Evolutionary conservation across 768 basidiomycete genomes (phyloP), one percentile per base, ranked within the genome.

Genomic region (Mycena kentingensis): DNA sequence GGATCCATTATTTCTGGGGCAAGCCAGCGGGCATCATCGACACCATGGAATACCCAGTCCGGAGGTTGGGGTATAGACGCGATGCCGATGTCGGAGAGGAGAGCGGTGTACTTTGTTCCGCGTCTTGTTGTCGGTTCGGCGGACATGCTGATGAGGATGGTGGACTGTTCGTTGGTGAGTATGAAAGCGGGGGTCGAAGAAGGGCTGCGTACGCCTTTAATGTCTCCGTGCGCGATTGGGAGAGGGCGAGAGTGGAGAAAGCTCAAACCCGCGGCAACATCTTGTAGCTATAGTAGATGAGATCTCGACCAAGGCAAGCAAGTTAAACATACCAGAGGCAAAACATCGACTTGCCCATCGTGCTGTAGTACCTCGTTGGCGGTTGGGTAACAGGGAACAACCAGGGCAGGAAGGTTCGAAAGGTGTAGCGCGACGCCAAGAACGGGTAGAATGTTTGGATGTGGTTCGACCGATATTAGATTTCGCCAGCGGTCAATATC

Each of bases 191-290:
- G 19, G 2, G 25, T 35, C 31, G 18, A 22, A 44, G 12, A 27
- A 44, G 7, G 16, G 18, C 12, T 10, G 53, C 73, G 55, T 46
- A 77, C 77, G 26, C 70, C 70, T 60, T 76, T 77, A 19, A 77
- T 52, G 47, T 77, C 77, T 10, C 77, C 76, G 18, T 77, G 76
- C 12, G 71, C 55, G 15, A 78, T 67, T 1, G 76, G 74, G 22
- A 73, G 73, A 27, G 66, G 49, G 53, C 68, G 63, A 6, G 62
- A 61, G 45, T 78, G 76, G 19, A 77, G 60, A 49, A 74, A 76
- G 31, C 63, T 62, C 6, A 77, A 52, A 19, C 73, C 77, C 2
- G 36, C 54, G 5, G 73, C 74, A 16, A 72, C 57, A 31, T 75
- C 73, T n/a, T 60, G 53, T 19, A 77, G 51, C 77, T 77, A 7